A percentile compares a stretch with the other conserved stretches of the same genome.
Conservation (phyloP, 805 yeast genomes). For the Lachancea cidri region DNA sequence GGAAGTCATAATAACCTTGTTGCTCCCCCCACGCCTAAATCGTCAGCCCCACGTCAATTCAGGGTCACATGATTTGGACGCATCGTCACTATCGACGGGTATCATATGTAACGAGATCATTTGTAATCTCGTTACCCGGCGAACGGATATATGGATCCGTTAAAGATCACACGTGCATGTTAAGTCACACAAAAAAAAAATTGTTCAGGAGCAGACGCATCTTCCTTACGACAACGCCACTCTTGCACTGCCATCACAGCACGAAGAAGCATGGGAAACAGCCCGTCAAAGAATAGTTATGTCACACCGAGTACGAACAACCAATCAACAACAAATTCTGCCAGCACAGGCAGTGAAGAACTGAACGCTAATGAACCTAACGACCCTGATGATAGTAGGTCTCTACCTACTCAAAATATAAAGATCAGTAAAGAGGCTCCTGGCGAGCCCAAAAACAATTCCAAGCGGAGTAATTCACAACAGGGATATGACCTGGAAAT, state of each 20-base stretch:
- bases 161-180: too few relatives aligned
- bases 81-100: too few relatives aligned
- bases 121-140: too few relatives aligned
- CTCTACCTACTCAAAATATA: conserved; percentile 33
- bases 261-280: conserved; percentile 49
- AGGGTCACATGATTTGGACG: too few relatives aligned
- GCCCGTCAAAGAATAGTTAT: conserved; percentile 48
- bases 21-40: not conserved
- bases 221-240: conserved; percentile 1
- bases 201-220: not conserved
- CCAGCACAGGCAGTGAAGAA: conserved; percentile 28
- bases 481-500: conserved; percentile 30
- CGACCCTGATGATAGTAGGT: conserved; percentile 46
- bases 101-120: too few relatives aligned
- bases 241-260: not conserved
- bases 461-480: not conserved
- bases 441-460: conserved; percentile 16
- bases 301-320: conserved; percentile 36
- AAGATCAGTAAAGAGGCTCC: conserved; percentile 11
- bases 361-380: conserved; percentile 35
- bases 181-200: not conserved
- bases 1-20: too few relatives aligned
- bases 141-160: too few relatives aligned
- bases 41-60: not conserved
- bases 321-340: conserved; percentile 23